Evolutionary conservation across 2,329 filamentous ascomycete species (phyloP).

Genomic region (Ophiostoma ips): DNA sequence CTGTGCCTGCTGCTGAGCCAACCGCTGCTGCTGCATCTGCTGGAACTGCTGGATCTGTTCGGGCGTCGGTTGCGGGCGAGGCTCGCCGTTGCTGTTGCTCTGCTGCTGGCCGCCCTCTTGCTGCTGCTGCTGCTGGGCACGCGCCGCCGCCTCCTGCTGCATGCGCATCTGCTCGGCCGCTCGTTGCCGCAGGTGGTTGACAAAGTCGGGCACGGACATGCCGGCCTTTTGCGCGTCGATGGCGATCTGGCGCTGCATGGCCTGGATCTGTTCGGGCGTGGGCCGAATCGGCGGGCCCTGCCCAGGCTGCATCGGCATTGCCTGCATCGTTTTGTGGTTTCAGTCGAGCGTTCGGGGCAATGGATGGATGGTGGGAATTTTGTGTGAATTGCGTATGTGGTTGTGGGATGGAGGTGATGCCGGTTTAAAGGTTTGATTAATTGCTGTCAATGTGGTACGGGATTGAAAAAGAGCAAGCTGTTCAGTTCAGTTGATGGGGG

Average conservation of each 20-base stretch:
- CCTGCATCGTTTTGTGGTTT: not conserved
- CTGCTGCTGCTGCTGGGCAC: constrained; percentile 20
- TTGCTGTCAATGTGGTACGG: not conserved
- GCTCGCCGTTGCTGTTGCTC: constrained; percentile 19
- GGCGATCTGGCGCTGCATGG: constrained; percentile 71
- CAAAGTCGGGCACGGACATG: constrained; percentile 73
- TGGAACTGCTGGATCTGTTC: constrained; percentile 22
- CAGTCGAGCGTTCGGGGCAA: not conserved
- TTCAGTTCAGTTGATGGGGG: no score
- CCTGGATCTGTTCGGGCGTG: constrained; percentile 69
- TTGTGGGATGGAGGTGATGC: not conserved
- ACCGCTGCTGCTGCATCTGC: constrained; percentile 22
- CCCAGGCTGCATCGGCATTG: constrained; percentile 1
- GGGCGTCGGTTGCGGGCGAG: constrained; percentile 24
- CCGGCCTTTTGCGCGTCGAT: constrained; percentile 73
- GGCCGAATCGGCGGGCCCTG: constrained; percentile 26
- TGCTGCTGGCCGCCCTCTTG: constrained; percentile 12
- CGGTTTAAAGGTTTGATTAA: not conserved
- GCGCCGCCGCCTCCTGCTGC: constrained; percentile 29
- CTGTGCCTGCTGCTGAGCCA: constrained; percentile 15
- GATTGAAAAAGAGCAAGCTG: constrained; percentile 8
- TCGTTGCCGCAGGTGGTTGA: constrained; percentile 52
- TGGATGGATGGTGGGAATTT: not conserved
- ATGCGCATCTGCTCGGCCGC: constrained; percentile 35
- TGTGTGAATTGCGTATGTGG: not conserved